A percentile compares a stretch with the other conserved stretches of the same genome.
phyloP scores from a whole-genome alignment of 1,284 basidiomycete species.

The Wolfiporia cocos region DNA sequence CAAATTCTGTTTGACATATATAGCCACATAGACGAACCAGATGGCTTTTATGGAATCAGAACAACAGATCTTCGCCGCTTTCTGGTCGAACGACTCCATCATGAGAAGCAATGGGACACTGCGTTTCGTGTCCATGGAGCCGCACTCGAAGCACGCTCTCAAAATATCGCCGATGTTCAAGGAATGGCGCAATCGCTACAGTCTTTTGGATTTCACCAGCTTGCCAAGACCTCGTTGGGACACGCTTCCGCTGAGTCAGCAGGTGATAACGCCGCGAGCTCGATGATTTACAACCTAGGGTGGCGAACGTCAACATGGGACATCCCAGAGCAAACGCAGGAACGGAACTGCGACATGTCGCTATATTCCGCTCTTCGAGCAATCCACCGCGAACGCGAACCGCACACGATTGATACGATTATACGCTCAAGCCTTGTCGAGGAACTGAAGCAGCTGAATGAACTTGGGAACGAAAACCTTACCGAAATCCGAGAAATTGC shows the following conservation, averaged over 20 bases:
- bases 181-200: constrained; percentile 76
- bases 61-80: constrained; percentile 72
- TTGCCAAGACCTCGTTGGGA: constrained; percentile 65
- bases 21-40: constrained; percentile 92
- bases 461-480: constrained; percentile 71
- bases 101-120: constrained; percentile 89
- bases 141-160: constrained; percentile 56
- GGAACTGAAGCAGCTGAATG: constrained; percentile 63
- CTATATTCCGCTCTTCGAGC: constrained; percentile 79
- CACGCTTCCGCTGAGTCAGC: constrained; percentile 30
- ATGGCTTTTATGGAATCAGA: constrained; percentile 94
- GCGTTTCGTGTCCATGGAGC: constrained; percentile 91
- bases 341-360: constrained; percentile 45
- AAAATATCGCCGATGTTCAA: constrained; percentile 34
- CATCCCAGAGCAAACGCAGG: constrained; percentile 56
- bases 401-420: constrained; percentile 36
- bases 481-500: constrained; percentile 63
- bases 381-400: constrained; percentile 68
- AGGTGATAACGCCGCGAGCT: constrained; percentile 32
- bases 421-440: constrained; percentile 47
- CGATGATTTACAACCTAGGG: constrained; percentile 71
- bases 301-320: constrained; percentile 95
- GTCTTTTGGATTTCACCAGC: constrained; percentile 80
- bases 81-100: constrained; percentile 81
- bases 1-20: constrained; percentile 87